Base-by-base conservation (phyloP, 106 monocot species). In the Hemerocallis citrina region DNA sequence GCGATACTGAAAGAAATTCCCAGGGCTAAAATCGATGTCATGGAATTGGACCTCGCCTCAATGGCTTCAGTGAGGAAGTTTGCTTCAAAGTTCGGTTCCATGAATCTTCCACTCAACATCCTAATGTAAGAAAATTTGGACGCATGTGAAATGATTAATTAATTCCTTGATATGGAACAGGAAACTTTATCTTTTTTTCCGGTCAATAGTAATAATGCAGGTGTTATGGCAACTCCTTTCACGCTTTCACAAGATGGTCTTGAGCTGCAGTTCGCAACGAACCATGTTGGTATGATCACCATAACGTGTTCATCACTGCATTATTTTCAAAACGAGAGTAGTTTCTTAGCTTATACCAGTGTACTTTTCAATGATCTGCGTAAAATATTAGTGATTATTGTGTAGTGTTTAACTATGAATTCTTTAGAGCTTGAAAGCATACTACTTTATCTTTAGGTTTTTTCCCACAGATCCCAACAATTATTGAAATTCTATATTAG, bases 221-320 rank as follows among this genome's bases (percentile, higher is more conserved):
- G 92, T 39, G 77, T 92, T 24, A 81, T 81, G 83, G 76, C 72
- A 31, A 64, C 68, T 28, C 87, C 92, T 21, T 87, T 77, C 41
- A 7, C 11, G 34, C 84, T 92, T 49, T 87, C 92, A 15, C 23
- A 83, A 32, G 92, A 92, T 63, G 87, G 92, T 20, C 81, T 92
- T 52, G 92, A 92, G 75, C 62, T 87, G 61, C 92, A 92, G 27
- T 92, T 92, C 71, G 84, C 87, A 22, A 92, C 92, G 14, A 87
- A 92, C 57, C 81, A 92, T 52, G 35, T 92, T 12, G 92, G 92
- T 92, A 82, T 36, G 91, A 24, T 30, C 23, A 42, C 14, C 1
- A 19, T 29, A 42, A 23, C n/a, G n/a, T 1, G 45, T 64, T 34
- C 19, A 31, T 57, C 12, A 21, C n/a, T 11, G 14, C 35, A 7